These are phyloP conservation scores for Maudiozyma humilis DNA, from an alignment of 1,139 yeast species.

Conservation along the genomic window DNA sequence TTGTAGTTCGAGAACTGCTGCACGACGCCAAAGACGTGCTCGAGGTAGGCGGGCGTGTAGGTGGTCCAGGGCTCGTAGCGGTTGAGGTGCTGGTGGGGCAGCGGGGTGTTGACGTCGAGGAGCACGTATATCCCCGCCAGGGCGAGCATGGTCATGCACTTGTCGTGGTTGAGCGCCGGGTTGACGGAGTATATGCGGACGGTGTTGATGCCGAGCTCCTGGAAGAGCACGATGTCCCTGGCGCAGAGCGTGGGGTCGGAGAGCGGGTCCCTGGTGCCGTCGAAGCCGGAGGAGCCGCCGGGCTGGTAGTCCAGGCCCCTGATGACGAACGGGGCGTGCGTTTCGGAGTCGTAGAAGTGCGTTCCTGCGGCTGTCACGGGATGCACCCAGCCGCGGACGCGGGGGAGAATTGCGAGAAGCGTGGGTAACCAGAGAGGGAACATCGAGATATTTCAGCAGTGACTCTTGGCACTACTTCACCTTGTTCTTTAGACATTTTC, in stretches of 20 bases:
- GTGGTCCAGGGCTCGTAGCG: slow-evolving; percentile 86
- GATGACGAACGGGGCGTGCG: slow-evolving; percentile 69
- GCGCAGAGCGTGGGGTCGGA: slow-evolving; percentile 56
- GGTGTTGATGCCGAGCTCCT: slow-evolving; percentile 44
- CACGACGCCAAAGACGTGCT: slow-evolving; percentile 69
- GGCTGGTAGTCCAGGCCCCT: slow-evolving; percentile 85
- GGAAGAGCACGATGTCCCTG: slow-evolving; percentile 53
- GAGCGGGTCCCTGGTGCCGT: slow-evolving; percentile 48
- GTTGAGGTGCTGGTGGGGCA: slow-evolving; percentile 66
- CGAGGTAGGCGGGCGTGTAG: slow-evolving; percentile 59
- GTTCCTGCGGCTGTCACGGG: slow-evolving; percentile 59
- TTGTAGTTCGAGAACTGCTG: slow-evolving; percentile 79
- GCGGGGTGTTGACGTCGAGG: slow-evolving; percentile 84
- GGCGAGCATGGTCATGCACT: slow-evolving; percentile 86
- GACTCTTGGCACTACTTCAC: too few relatives aligned
- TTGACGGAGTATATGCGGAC: slow-evolving; percentile 81
- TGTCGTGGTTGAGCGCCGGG: slow-evolving; percentile 75
- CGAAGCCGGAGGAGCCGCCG: slow-evolving; percentile 70
- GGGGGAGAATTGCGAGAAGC: neutral
- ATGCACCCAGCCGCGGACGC: slow-evolving; percentile 5
- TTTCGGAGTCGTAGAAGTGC: slow-evolving; percentile 68
- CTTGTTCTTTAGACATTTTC: too few relatives aligned
- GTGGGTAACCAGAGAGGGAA: neutral
- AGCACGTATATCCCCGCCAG: slow-evolving; percentile 86
- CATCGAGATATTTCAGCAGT: neutral